Conservation (phyloP, 2,329 filamentous ascomycete species). For the Scedosporium dehoogii region DNA sequence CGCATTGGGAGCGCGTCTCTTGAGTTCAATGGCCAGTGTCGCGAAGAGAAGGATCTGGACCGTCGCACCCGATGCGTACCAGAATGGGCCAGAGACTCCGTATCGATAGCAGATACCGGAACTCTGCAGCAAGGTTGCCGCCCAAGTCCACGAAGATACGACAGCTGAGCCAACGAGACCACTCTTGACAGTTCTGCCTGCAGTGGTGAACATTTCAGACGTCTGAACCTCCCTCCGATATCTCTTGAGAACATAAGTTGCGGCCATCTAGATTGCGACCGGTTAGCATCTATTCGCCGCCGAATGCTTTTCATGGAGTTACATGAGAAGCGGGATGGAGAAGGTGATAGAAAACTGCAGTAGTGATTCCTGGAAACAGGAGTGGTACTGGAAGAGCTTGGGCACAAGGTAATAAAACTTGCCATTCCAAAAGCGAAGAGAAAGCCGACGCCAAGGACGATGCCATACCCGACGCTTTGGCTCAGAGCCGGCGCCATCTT, state of each 20-base stretch:
- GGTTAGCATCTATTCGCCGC: neutral
- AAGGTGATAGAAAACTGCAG: neutral
- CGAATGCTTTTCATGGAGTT: neutral
- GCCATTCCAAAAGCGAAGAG: conserved; percentile 31
- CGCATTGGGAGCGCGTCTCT: conserved; percentile 76
- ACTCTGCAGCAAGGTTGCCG: conserved; percentile 70
- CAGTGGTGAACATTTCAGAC: conserved; percentile 86
- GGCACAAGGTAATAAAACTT: no score
- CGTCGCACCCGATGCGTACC: conserved; percentile 61
- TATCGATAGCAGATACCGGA: conserved; percentile 77
- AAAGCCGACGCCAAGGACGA: conserved; percentile 57
- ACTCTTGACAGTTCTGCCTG: conserved; percentile 79
- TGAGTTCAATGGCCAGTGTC: conserved; percentile 81
- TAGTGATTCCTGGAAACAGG: no score
- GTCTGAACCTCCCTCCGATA: conserved; percentile 65
- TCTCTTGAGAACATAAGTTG: conserved; percentile 60
- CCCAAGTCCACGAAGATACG: conserved; percentile 93
- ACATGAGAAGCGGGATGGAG: neutral
- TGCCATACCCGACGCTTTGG: conserved; percentile 55
- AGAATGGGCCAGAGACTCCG: conserved; percentile 51
- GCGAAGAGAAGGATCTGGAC: conserved; percentile 87
- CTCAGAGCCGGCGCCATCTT: neutral
- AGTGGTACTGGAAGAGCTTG: no score
- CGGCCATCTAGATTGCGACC: conserved; percentile 36
- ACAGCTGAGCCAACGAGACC: conserved; percentile 81